A percentile compares a stretch with the other conserved stretches of the same genome.
Evolutionary conservation across 2,329 filamentous ascomycete species (phyloP).

Genomic region (Fusarium xyrophilum): DNA sequence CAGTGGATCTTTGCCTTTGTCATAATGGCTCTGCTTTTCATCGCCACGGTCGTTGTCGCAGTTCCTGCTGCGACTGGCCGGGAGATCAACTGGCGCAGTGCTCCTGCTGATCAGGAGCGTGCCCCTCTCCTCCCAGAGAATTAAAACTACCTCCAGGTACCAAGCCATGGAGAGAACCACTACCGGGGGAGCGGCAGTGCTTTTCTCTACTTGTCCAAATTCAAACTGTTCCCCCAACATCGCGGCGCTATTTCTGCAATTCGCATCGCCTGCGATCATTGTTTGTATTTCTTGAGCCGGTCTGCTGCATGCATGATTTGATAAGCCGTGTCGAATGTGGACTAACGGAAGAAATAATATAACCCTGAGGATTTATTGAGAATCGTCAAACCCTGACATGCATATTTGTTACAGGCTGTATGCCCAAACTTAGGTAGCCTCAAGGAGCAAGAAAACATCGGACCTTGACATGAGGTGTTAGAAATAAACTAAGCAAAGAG

Average conservation of each 20-base stretch:
- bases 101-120: constrained; percentile 60
- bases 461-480: neutral
- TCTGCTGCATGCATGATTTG: constrained; percentile 16
- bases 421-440: neutral
- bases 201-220: neutral
- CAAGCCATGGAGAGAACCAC: neutral
- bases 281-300: constrained; percentile 14
- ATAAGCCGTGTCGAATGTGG: constrained; percentile 13
- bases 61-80: constrained; percentile 69
- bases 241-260: neutral
- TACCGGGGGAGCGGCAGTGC: neutral
- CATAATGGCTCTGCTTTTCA: constrained; percentile 78
- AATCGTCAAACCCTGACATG: neutral
- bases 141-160: constrained; percentile 7
- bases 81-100: constrained; percentile 57
- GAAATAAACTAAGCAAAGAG: neutral
- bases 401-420: constrained; percentile 6
- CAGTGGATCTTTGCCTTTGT: constrained; percentile 94
- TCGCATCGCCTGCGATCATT: neutral
- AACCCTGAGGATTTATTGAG: constrained; percentile 26
- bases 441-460: neutral
- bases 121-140: constrained; percentile 66
- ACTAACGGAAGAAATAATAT: constrained; percentile 22
- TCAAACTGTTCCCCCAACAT: neutral
- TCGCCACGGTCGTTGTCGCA: constrained; percentile 70